Conservation (phyloP, 108 stramenopile genomes). For the Cyclotella baltica region DNA sequence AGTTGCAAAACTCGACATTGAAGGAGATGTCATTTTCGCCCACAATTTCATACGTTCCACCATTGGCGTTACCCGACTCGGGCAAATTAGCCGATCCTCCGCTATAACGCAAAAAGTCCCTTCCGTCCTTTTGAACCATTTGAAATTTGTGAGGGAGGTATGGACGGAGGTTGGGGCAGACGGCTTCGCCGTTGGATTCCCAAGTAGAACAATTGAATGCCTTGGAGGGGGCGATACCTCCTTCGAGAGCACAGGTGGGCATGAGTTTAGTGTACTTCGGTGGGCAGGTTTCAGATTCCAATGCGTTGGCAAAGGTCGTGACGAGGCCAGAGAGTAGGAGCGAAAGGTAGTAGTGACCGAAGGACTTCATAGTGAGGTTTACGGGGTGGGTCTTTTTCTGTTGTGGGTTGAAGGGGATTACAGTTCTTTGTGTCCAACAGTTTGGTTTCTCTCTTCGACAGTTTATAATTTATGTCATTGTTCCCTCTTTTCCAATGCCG, state of each 20-base stretch:
- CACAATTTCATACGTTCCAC: neutral
- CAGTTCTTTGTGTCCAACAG: no score
- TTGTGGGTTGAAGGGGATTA: no score
- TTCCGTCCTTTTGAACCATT: neutral
- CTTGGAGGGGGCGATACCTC: neutral
- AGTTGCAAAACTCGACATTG: neutral
- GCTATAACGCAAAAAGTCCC: neutral
- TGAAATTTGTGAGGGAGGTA: neutral
- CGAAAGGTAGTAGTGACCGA: neutral
- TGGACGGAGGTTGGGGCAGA: neutral
- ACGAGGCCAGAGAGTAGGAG: neutral
- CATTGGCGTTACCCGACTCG: neutral
- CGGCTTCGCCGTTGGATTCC: neutral
- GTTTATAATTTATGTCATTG: no score
- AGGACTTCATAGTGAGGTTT: no score
- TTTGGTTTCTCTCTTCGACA: no score
- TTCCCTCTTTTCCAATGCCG: no score
- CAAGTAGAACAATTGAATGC: neutral
- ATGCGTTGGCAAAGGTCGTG: neutral
- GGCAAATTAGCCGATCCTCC: neutral
- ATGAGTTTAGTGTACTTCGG: neutral
- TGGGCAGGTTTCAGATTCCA: neutral
- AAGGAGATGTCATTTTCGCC: neutral
- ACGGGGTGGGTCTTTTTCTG: no score
- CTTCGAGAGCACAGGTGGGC: neutral